Conservation (phyloP, 305 asterid species). For the Rubia peregrina region DNA sequence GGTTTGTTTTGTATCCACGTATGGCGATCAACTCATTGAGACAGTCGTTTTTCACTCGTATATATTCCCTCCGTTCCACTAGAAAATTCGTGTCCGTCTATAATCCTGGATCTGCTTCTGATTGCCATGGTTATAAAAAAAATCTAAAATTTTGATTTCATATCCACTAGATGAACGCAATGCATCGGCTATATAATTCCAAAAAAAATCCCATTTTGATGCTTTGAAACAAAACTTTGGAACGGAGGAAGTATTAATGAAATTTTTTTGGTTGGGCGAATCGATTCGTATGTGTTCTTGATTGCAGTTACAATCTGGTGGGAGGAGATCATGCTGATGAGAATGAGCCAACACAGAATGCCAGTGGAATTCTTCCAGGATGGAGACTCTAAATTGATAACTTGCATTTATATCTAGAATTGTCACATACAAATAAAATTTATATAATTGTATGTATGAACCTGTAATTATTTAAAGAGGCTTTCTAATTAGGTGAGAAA, state of each 20-base stretch:
- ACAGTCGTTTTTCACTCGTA: background rate
- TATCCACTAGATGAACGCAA: background rate
- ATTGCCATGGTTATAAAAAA: background rate
- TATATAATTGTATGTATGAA: background rate
- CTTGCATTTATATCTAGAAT: background rate
- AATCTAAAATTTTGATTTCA: background rate
- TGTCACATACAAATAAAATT: background rate
- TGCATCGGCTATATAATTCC: too few relatives aligned
- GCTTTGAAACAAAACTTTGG: too few relatives aligned
- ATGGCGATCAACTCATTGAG: too few relatives aligned
- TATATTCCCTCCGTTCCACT: too few relatives aligned
- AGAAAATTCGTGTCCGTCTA: too few relatives aligned
- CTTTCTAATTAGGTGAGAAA: background rate
- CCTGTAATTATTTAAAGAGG: background rate
- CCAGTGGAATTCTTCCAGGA: constrained; percentile 30
- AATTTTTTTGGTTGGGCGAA: too few relatives aligned
- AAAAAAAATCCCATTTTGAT: too few relatives aligned
- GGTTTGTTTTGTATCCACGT: constrained; percentile 4
- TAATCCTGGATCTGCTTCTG: background rate
- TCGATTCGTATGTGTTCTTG: background rate
- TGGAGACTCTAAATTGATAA: constrained; percentile 27
- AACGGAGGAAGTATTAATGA: background rate
- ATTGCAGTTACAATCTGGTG: constrained; percentile 13
- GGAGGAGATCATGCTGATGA: constrained; percentile 10
- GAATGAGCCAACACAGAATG: constrained; percentile 18